A percentile compares a stretch with the other conserved stretches of the same genome.
These are phyloP conservation scores for Musa acuminata DNA, from an alignment of 176 grass and related monocot species.

Conservation along the genomic window DNA sequence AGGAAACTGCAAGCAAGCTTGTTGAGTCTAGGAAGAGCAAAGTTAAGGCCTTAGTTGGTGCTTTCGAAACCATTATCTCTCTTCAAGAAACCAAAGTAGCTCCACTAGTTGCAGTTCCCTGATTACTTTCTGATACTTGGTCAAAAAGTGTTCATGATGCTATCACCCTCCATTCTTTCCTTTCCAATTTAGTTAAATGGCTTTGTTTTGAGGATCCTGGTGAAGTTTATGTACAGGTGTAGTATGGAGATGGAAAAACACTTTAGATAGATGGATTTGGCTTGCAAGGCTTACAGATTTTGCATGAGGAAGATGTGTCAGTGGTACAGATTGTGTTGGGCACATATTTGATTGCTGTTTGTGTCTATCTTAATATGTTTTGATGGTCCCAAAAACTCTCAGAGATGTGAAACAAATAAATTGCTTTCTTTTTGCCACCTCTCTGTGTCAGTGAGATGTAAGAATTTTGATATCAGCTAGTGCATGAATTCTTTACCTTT, in stretches of 20 bases:
- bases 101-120: slow-evolving; percentile 3
- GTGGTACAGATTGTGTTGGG: too few relatives aligned
- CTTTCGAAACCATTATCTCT: slow-evolving; percentile 62
- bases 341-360: too few relatives aligned
- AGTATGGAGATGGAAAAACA: background rate
- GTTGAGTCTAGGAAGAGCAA: slow-evolving; percentile 52
- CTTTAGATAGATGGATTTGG: background rate
- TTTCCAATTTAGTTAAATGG: background rate
- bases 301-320: background rate
- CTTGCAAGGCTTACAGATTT: background rate
- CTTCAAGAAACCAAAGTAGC: slow-evolving; percentile 38
- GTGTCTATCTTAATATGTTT: too few relatives aligned
- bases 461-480: too few relatives aligned
- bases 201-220: background rate
- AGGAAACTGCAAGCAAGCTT: slow-evolving; percentile 52
- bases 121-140: slow-evolving; percentile 16
- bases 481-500: too few relatives aligned
- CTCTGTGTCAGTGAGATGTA: too few relatives aligned
- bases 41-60: slow-evolving; percentile 68
- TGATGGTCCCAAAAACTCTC: too few relatives aligned
- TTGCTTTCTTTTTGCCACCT: too few relatives aligned
- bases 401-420: too few relatives aligned
- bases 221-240: slow-evolving; percentile 4
- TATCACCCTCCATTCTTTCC: too few relatives aligned
- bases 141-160: background rate